These are phyloP conservation scores for Marchantia paleacea DNA, from an alignment of 225 moss, liverwort and hornwort species.

Conservation along the genomic window DNA sequence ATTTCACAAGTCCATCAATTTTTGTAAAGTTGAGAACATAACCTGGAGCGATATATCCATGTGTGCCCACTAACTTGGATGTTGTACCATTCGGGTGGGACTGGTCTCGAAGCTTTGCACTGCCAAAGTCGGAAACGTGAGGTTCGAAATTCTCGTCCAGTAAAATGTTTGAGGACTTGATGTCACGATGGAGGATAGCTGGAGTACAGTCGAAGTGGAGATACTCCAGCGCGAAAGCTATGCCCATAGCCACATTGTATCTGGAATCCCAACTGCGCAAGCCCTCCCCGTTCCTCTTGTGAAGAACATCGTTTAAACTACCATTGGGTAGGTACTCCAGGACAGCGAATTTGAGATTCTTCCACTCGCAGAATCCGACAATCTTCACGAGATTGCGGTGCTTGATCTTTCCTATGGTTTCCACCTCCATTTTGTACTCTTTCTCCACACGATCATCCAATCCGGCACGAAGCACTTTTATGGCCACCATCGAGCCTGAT, in stretches of 20 bases:
- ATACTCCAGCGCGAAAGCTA: slow-evolving; percentile 39
- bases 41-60: slow-evolving; percentile 51
- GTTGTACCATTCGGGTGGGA: slow-evolving; percentile 3
- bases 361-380: slow-evolving; percentile 28
- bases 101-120: slow-evolving; percentile 28
- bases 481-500: slow-evolving; percentile 12
- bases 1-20: too few species aligned
- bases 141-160: slow-evolving; percentile 27
- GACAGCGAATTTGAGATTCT: slow-evolving; percentile 12
- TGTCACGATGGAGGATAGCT: slow-evolving; percentile 39
- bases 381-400: slow-evolving; percentile 36
- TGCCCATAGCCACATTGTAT: slow-evolving; percentile 32
- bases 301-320: slow-evolving; percentile 29
- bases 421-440: slow-evolving; percentile 22
- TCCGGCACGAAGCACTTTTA: slow-evolving; percentile 24
- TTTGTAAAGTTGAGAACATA: too few species aligned
- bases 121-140: slow-evolving; percentile 39
- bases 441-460: slow-evolving; percentile 9
- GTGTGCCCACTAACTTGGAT: slow-evolving; percentile 36
- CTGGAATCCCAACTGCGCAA: slow-evolving; percentile 32
- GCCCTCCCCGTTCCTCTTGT: not conserved
- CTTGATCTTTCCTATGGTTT: slow-evolving; percentile 21
- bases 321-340: slow-evolving; percentile 34
- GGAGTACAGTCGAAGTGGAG: slow-evolving; percentile 36
- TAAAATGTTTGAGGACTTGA: slow-evolving; percentile 41